Base-by-base conservation (phyloP, 2,329 filamentous ascomycete genomes). In the Biscogniauxia mediterranea region DNA sequence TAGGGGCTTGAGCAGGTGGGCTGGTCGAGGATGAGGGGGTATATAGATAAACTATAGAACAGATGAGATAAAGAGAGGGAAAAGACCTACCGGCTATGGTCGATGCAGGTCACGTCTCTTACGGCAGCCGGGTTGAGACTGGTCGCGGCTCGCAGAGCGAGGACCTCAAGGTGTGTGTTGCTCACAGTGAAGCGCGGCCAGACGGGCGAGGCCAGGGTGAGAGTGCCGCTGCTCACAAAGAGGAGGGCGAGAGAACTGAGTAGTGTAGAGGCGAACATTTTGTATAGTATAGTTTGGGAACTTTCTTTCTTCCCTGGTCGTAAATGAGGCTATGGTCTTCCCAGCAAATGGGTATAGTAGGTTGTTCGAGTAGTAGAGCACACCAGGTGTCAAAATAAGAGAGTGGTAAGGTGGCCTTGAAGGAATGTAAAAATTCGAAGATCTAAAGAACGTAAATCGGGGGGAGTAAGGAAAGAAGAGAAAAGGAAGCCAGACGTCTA, bases 81-180 rank as follows among this genome's bases (percentile, higher is more conserved):
- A 26, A 53, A 13, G n/a, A 70, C 77, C 70, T 74, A 81, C 80
- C 72, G 72, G 46, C 73, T 75, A 15, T 72, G 68, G 63, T 82
- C 75, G 53, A 78, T 70, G 64, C 80, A 83, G 19, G 66, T 73
- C 26, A 78, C 74, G 46, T 76, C 74, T 3, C 70, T 72, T 42
- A 81, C 75, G 0, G 78, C 76, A n/a, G 73, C 69, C 21, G 77
- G 75, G 69, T 81, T 78, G 50, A 80, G 69, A 5, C 70, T 66
- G 1, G 70, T 76, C 25, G 74, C 71, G 50, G 76, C 74, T 23
- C 79, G 76, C 61, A 80, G 70, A 28, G 71, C 70, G 26, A 82
- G 74, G 62, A 80, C 77, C 68, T 82, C 78, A 57, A 80, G 74
- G 65, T 82, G 77, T 55, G 79, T 75, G 59, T 77, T 75, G 5